Evolutionary conservation across 495 filamentous ascomycete genomes (phyloP), one percentile per base, ranked within the genome.

Genomic region (Pyronema omphalodes): DNA sequence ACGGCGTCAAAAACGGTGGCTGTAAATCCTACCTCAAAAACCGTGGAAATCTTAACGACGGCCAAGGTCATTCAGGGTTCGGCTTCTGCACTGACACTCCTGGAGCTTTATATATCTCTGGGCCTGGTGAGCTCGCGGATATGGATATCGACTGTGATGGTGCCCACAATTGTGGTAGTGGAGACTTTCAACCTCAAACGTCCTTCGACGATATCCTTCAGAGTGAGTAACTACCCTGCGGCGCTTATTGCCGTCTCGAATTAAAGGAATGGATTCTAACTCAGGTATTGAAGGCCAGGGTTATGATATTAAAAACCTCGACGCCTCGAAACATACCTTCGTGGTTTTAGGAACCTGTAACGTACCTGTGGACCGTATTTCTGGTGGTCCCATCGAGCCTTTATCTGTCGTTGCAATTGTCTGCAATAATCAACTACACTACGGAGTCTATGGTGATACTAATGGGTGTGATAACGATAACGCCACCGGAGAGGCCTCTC

Each of bases 381-480:
- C 66, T 52, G 33, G 67, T 9, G 64, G 70, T 53, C 73, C 72
- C n/a, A 70, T 83, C 59, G 56, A 80, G 66, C 77, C 76, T 7
- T 57, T 82, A 55, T 77, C 75, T 53, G 58, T 82, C 7, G 75
- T 83, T 62, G 77, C 76, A 0, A 76, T 82, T 15, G 77, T 81
- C 3, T 83, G 79, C 53, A 70, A 70, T n/a, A 66, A 70, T 35
- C 61, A 78, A 57, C 56, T 80, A 69, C 61, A 76, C 43, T 82
- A 80, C 58, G 77, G 75, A n/a, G 64, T 83, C 50, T 81, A 74
- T 77, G 80, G 76, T 9, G 79, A 83, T 60, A 71, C 68, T 6
- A 83, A 81, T 58, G 79, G 76, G 36, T 53, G 51, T 43, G 51
- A 53, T 43, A 15, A 53, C 18, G 73, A 68, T 44, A 64, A 58